Evolutionary conservation across 495 filamentous ascomycete species (phyloP), one percentile per base, ranked within the genome.

Genomic region (Cetradonia linearis): DNA sequence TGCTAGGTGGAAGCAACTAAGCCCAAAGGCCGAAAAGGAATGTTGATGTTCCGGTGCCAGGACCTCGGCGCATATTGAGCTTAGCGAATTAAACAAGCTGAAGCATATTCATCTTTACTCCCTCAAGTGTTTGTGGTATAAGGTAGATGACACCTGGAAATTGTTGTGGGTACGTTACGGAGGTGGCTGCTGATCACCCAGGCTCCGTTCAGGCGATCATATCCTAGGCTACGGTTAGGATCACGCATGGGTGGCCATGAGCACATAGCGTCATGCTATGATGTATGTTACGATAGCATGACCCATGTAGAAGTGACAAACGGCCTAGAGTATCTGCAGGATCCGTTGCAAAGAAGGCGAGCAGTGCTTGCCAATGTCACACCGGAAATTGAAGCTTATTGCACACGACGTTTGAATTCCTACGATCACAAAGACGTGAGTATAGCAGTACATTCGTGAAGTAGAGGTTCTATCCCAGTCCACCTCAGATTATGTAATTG

Each of bases 61-160:
- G 48, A 28, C 30, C 50, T 54, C n/a, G 50, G 50, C 28, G 50
- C 50, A 54, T 36, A 14, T 13, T 54, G 30, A 30, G 2, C 50
- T 54, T 54, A 30, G 50, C 50, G 33, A 36, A 2, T 31, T n/a
- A 36, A 2, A 34, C 16, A 16, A 2, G 7, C 25, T 3, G 14
- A n/a, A 28, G 13, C 16, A 31, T 31, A 16, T 31, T 16, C n/a
- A 9, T 31, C 14, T 28, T 50, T 27, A 28, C 18, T 11, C 30
- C 14, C 7, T 50, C 2, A 11, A 4, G 25, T 2, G 27, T 9
- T 23, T 4, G 8, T 13, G 42, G 42, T n/a, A 1, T 13, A 25
- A 46, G 42, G 16, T 2, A 11, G 5, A 46, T 14, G 42, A 13
- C 9, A 1, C 20, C 3, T 46, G 42, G 9, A 33, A n/a, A 6